These are phyloP conservation scores for Aspergillus vadensis DNA, from an alignment of 2,329 filamentous ascomycete genomes.

Conservation along the genomic window DNA sequence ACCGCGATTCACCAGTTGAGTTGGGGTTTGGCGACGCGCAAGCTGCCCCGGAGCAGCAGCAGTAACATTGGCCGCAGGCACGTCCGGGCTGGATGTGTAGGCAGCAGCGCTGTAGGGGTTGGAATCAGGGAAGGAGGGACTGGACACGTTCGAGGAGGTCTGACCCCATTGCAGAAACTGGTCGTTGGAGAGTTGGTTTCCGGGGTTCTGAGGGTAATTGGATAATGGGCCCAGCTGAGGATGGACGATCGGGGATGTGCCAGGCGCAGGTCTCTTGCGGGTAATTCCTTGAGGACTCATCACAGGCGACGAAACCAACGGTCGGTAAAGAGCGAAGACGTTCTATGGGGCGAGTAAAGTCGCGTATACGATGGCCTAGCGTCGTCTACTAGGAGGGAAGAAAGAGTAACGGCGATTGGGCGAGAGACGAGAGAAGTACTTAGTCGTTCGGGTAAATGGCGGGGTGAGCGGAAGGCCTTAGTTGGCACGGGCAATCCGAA, in stretches of 20 bases:
- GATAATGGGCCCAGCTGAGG: constrained; percentile 56
- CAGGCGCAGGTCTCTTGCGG: constrained; percentile 75
- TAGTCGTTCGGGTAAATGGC: constrained; percentile 1
- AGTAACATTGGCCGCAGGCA: constrained; percentile 49
- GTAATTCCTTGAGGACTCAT: constrained; percentile 48
- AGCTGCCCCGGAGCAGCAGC: constrained; percentile 44
- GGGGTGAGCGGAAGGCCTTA: constrained; percentile 7
- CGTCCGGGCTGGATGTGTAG: constrained; percentile 51
- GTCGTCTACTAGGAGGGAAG: not conserved
- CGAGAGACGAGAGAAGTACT: not conserved
- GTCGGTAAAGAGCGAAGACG: constrained; percentile 6
- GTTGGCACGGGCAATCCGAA: constrained; percentile 9
- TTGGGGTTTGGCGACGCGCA: constrained; percentile 41
- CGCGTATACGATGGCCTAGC: not conserved
- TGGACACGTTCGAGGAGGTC: constrained; percentile 37
- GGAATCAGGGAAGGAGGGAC: constrained; percentile 43
- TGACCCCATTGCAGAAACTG: constrained; percentile 60
- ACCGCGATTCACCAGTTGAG: constrained; percentile 42
- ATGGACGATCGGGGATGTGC: constrained; percentile 65
- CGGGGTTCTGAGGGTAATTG: constrained; percentile 48
- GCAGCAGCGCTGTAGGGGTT: constrained; percentile 35
- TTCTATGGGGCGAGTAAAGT: not conserved
- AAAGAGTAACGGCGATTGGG: not conserved
- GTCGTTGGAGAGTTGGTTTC: constrained; percentile 51
- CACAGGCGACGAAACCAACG: constrained; percentile 17